phyloP scores from a whole-genome alignment of 306 rosid species.

The Dryas octopetala region DNA sequence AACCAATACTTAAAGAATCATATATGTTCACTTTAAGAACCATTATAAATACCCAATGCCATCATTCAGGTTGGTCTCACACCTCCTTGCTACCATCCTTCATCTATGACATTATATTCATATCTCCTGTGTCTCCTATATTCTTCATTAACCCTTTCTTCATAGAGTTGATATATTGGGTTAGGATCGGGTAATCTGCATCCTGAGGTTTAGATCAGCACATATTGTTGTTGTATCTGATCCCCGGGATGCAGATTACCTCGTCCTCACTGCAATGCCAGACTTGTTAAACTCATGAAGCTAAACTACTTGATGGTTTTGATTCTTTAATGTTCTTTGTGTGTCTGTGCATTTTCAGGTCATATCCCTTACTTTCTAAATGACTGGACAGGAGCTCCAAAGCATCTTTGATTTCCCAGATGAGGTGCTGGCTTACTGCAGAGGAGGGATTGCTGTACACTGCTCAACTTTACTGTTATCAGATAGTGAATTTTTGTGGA shows the following conservation, averaged over 20 bases:
- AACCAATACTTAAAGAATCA: slow-evolving; percentile 7
- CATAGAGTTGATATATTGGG: slow-evolving; percentile 24
- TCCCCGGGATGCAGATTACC: slow-evolving; percentile 59
- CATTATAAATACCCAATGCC: slow-evolving; percentile 45
- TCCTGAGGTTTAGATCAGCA: slow-evolving; percentile 70
- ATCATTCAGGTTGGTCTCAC: slow-evolving; percentile 27
- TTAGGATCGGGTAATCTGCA: slow-evolving; percentile 57
- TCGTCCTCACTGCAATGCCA: slow-evolving; percentile 29
- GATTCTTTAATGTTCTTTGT: neutral
- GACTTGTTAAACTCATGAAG: slow-evolving; percentile 6
- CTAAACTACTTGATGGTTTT: slow-evolving; percentile 1
- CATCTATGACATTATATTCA: neutral
- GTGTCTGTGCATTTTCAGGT: slow-evolving; percentile 17
- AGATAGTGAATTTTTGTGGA: neutral
- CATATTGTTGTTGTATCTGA: slow-evolving; percentile 32
- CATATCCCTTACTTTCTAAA: neutral
- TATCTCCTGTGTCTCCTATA: neutral
- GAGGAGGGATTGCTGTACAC: neutral
- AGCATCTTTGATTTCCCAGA: neutral
- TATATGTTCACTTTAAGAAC: slow-evolving; percentile 21
- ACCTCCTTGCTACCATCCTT: slow-evolving; percentile 19
- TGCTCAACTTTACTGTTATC: slow-evolving; percentile 1
- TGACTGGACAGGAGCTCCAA: neutral
- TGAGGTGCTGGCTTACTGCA: neutral
- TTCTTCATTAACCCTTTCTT: neutral